Evolutionary conservation across 2,329 filamentous ascomycete species (phyloP), one percentile per base, ranked within the genome.

Genomic region (Neophaeococcomyces mojaviensis): DNA sequence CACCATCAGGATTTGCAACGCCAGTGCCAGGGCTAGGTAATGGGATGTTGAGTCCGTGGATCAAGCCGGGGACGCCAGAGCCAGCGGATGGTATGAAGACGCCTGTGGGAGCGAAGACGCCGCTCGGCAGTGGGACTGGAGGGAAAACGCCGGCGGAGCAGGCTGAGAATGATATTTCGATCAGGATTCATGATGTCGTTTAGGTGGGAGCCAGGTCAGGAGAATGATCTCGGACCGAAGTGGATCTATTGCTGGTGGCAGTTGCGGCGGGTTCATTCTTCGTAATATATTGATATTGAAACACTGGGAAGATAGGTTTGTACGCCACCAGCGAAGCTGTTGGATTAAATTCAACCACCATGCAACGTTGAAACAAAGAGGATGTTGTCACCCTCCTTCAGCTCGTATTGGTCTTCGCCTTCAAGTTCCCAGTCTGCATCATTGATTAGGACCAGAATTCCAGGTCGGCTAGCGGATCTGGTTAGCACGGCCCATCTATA

Each of bases 351-450:
- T 69, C 69, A 97, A 50, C 92, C 92, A 48, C 92, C 92, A 65
- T 98, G 92, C 51, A 98, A 73, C 15, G 92, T 98, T 50, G 89
- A 96, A 51, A 98, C 89, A 68, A 98, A 98, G 55, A 97, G 73
- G 57, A 98, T 86, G 61, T 86, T 90, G 69, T 98, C 92, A 48
- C 81, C 78, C 51, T 73, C 67, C 67, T 90, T 81, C 48, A 98
- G 69, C 66, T 88, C 82, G 62, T 97, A 97, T 55, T 81, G 77
- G 62, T 92, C 88, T 67, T 97, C 90, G 15, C 89, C 92, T 67
- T 97, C 92, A 10, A 98, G 78, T 66, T 97, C 92, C 92, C 92
- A 98, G 65, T 98, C 92, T 20, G 88, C 87, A 58, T 98, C 92
- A 63, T 98, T 98, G 65, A 98, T 94, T 47, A 98, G 75, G 22